Conservation (phyloP, 805 yeast genomes). For the Naumovozyma castellii region DNA sequence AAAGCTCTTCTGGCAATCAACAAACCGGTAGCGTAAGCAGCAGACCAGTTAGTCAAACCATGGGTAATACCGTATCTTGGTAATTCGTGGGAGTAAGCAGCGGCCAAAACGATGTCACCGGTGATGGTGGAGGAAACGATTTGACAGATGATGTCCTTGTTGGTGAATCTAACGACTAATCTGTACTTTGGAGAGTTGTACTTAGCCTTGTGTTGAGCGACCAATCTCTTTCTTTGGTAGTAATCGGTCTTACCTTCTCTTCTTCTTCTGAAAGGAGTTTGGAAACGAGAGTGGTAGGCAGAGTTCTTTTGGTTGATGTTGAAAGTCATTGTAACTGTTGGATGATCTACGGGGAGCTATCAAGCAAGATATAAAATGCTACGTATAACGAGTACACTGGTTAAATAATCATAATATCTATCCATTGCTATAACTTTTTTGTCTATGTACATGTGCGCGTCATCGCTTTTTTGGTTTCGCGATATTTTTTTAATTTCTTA, state of each 20-base stretch:
- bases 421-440: too few species aligned
- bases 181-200: slow-evolving; percentile 99
- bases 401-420: not conserved
- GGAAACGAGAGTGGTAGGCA: slow-evolving; percentile 98
- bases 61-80: slow-evolving; percentile 95
- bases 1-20: slow-evolving; percentile 98
- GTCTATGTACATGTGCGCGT: too few species aligned
- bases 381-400: not conserved
- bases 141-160: slow-evolving; percentile 98
- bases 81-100: slow-evolving; percentile 98
- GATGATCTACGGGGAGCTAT: not conserved
- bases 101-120: slow-evolving; percentile 91
- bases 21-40: slow-evolving; percentile 98
- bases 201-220: slow-evolving; percentile 99
- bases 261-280: slow-evolving; percentile 99
- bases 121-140: slow-evolving; percentile 92
- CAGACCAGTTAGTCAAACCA: slow-evolving; percentile 99
- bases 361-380: not conserved
- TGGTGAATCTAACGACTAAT: slow-evolving; percentile 98
- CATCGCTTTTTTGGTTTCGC: too few species aligned
- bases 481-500: too few species aligned
- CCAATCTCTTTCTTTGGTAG: slow-evolving; percentile 99
- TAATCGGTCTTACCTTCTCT: slow-evolving; percentile 99
- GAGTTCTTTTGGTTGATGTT: slow-evolving; percentile 53
- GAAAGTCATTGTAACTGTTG: slow-evolving; percentile 8